Evolutionary conservation across 108 stramenopile genomes (phyloP).

Genomic region (Skeletonema marinoi): DNA sequence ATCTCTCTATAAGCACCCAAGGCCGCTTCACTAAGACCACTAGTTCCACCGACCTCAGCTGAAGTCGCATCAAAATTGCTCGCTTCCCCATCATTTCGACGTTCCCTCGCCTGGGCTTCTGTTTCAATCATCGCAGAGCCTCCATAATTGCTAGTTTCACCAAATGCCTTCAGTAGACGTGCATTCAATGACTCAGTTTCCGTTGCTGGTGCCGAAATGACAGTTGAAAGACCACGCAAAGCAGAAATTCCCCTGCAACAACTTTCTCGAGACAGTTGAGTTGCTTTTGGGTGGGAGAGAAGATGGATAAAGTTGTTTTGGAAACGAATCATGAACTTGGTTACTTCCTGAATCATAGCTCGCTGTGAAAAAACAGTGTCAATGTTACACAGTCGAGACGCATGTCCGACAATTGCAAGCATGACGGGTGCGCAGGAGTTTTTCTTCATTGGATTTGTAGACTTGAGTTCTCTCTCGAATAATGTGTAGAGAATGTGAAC

Average conservation of each 20-base stretch:
- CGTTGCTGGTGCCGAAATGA: background rate
- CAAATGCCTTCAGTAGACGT: slow-evolving; percentile 73
- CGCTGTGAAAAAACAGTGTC: slow-evolving; percentile 6
- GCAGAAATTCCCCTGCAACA: slow-evolving; percentile 82
- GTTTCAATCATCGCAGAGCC: slow-evolving; percentile 84
- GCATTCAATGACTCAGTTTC: slow-evolving; percentile 50
- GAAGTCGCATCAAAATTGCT: slow-evolving; percentile 2
- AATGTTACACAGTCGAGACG: slow-evolving; percentile 50
- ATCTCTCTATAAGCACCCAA: slow-evolving; percentile 86
- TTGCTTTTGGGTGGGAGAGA: slow-evolving; percentile 77
- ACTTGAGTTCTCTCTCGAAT: slow-evolving; percentile 45
- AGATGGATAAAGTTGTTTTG: slow-evolving; percentile 68
- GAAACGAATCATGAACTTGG: slow-evolving; percentile 53
- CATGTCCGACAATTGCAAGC: slow-evolving; percentile 68
- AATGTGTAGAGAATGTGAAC: slow-evolving; percentile 69
- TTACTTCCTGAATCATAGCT: slow-evolving; percentile 48
- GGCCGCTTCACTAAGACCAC: slow-evolving; percentile 80
- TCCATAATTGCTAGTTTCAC: slow-evolving; percentile 79
- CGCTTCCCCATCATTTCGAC: slow-evolving; percentile 27
- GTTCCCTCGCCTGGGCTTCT: slow-evolving; percentile 52
- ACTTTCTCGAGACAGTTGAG: slow-evolving; percentile 80
- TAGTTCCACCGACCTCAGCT: slow-evolving; percentile 76
- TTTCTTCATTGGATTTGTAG: slow-evolving; percentile 65
- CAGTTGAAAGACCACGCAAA: slow-evolving; percentile 62
- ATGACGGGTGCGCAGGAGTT: slow-evolving; percentile 68